phyloP scores from a whole-genome alignment of 805 yeast genomes.

The Saccharomycopsis sp. region DNA sequence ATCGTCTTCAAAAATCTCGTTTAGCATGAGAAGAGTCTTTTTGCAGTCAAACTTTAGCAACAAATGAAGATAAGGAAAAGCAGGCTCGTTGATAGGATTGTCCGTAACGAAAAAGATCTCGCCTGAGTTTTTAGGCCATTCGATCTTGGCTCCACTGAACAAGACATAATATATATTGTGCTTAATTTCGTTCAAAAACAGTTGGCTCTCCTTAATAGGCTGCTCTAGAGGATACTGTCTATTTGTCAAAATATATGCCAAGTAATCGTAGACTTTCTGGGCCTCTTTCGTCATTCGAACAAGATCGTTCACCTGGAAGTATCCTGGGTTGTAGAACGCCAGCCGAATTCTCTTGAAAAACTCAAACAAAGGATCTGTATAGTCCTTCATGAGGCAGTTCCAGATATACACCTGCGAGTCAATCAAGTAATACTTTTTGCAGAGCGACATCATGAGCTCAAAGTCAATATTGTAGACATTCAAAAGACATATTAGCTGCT shows the following conservation, averaged over 20 bases:
- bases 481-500: slow-evolving; percentile 61
- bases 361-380: slow-evolving; percentile 60
- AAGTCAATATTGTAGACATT: slow-evolving; percentile 68
- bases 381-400: slow-evolving; percentile 65
- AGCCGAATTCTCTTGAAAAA: slow-evolving; percentile 27
- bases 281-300: slow-evolving; percentile 20
- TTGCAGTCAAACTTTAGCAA: slow-evolving; percentile 51
- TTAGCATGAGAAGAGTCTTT: slow-evolving; percentile 59
- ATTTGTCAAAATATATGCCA: slow-evolving; percentile 67
- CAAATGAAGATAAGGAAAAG: slow-evolving; percentile 64
- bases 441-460: slow-evolving; percentile 62
- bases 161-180: slow-evolving; percentile 45
- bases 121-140: slow-evolving; percentile 38
- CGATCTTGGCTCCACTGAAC: slow-evolving; percentile 48
- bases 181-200: slow-evolving; percentile 38
- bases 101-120: slow-evolving; percentile 28
- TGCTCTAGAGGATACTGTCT: slow-evolving; percentile 73
- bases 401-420: slow-evolving; percentile 68
- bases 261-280: slow-evolving; percentile 46
- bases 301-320: slow-evolving; percentile 9
- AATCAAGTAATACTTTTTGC: slow-evolving; percentile 46
- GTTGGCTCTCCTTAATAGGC: slow-evolving; percentile 31
- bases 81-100: slow-evolving; percentile 33
- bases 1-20: slow-evolving; percentile 80
- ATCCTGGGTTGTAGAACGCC: slow-evolving; percentile 4